Percentiles rank a stretch among this genome's conserved stretches.
Conservation (phyloP, 805 yeast species). For the Saturnispora dispora region DNA sequence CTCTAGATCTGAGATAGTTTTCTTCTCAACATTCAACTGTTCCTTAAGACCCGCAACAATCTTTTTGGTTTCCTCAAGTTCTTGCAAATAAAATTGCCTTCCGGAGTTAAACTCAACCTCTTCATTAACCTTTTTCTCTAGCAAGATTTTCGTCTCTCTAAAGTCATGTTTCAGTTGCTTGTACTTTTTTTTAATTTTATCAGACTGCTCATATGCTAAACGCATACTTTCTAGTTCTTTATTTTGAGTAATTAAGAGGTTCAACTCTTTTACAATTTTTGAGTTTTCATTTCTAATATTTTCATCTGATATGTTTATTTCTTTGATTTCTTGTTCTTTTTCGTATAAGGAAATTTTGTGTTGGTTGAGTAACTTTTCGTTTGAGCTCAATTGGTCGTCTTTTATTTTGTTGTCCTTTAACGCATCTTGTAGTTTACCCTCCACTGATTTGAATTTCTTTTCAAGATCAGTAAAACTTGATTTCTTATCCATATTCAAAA, state of each 20-base stretch:
- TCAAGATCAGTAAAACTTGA: constrained; percentile 1
- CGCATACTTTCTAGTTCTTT: constrained; percentile 14
- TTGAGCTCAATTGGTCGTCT: constrained; percentile 19
- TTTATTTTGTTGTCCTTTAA: constrained; percentile 17
- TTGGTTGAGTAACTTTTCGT: constrained; percentile 25
- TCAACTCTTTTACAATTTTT: neutral
- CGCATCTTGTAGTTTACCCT: constrained; percentile 4
- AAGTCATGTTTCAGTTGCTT: constrained; percentile 39
- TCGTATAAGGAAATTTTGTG: constrained; percentile 25
- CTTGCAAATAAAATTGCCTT: constrained; percentile 34
- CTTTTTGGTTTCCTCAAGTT: constrained; percentile 30
- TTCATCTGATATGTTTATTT: constrained; percentile 5
- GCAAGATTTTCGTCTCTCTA: constrained; percentile 31
- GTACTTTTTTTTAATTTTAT: constrained; percentile 23
- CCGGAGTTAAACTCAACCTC: constrained; percentile 37
- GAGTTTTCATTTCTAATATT: constrained; percentile 8
- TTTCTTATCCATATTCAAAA: constrained; percentile 10
- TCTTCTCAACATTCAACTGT: constrained; percentile 24
- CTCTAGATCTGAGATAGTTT: constrained; percentile 18
- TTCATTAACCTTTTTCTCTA: constrained; percentile 35
- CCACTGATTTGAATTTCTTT: constrained; percentile 1
- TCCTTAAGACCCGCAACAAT: constrained; percentile 22
- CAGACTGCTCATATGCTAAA: constrained; percentile 22
- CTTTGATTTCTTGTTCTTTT: constrained; percentile 29
- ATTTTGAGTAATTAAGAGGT: neutral